Conservation (phyloP, 83 land plant genomes). For the Isoetes engelmannii region DNA sequence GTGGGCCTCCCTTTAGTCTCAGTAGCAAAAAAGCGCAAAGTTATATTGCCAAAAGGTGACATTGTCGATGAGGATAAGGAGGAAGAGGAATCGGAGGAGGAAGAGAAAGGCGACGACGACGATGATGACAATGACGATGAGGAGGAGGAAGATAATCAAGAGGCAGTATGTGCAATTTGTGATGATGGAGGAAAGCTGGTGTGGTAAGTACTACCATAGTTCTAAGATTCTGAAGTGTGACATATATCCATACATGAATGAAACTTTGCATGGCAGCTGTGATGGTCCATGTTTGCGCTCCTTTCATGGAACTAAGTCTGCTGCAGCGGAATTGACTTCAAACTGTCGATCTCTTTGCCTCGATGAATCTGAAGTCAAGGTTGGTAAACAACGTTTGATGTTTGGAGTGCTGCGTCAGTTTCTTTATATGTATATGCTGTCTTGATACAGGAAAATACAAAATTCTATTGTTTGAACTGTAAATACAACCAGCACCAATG, state of each 20-base stretch:
- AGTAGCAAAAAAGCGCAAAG: not conserved
- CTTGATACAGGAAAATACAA: conserved; percentile 5
- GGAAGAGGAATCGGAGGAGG: conserved; percentile 11
- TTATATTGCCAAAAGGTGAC: not conserved
- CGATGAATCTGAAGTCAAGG: conserved; percentile 20
- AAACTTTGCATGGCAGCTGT: conserved; percentile 13
- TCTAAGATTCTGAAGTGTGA: not conserved
- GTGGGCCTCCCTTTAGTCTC: not conserved
- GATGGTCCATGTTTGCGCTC: conserved; percentile 34
- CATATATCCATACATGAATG: not conserved
- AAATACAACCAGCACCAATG: conserved; percentile 24
- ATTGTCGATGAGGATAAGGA: not conserved
- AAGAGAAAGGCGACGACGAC: not conserved
- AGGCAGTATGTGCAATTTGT: conserved; percentile 19
- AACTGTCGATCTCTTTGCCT: conserved; percentile 12
- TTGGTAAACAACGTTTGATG: not conserved
- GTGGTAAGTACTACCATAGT: conserved; percentile 11
- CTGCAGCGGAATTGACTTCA: not conserved
- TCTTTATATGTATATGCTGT: conserved; percentile 2
- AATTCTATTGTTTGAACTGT: conserved; percentile 23
- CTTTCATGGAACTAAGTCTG: conserved; percentile 14
- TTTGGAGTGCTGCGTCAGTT: not conserved
- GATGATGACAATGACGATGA: conserved; percentile 14
- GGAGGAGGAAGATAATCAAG: conserved; percentile 1
- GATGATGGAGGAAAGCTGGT: conserved; percentile 31